phyloP scores from a whole-genome alignment of 2,329 filamentous ascomycete genomes.

The Chaetomium olivaceum region DNA sequence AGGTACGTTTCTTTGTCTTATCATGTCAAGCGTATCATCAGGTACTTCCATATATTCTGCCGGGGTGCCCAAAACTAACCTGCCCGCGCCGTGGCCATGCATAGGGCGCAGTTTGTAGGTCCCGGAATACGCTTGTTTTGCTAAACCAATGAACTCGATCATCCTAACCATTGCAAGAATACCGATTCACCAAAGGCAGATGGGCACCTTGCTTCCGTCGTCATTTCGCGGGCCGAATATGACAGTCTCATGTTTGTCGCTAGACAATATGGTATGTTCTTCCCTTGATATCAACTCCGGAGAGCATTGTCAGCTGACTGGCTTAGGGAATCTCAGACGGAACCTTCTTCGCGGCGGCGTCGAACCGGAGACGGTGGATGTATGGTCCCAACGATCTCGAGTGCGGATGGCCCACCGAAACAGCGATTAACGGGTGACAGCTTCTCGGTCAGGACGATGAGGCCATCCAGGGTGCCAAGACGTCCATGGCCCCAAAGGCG shows the following conservation, averaged over 20 bases:
- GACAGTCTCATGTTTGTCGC: constrained; percentile 54
- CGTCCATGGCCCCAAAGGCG: constrained; percentile 12
- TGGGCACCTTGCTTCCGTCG: constrained; percentile 39
- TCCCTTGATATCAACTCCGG: neutral
- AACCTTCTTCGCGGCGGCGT: constrained; percentile 54
- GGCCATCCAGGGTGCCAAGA: constrained; percentile 27
- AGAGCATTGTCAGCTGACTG: constrained; percentile 7
- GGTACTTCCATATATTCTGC: neutral
- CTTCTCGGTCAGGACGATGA: constrained; percentile 37
- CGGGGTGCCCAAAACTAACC: constrained; percentile 23
- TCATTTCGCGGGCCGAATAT: constrained; percentile 62
- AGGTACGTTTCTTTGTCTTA: constrained; percentile 49
- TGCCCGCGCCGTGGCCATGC: constrained; percentile 1
- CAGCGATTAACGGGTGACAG: constrained; percentile 25
- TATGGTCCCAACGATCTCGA: constrained; percentile 36
- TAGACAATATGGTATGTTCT: constrained; percentile 55
- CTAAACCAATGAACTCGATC: constrained; percentile 3
- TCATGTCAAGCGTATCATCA: neutral
- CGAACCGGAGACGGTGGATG: constrained; percentile 47
- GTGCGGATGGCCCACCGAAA: neutral
- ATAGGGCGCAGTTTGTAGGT: constrained; percentile 52
- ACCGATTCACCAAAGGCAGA: constrained; percentile 22
- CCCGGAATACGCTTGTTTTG: neutral
- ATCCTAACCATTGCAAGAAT: constrained; percentile 26
- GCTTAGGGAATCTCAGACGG: constrained; percentile 46